Evolutionary conservation across 805 yeast genomes (phyloP).

Genomic region (Wickerhamomyces mucosus): DNA sequence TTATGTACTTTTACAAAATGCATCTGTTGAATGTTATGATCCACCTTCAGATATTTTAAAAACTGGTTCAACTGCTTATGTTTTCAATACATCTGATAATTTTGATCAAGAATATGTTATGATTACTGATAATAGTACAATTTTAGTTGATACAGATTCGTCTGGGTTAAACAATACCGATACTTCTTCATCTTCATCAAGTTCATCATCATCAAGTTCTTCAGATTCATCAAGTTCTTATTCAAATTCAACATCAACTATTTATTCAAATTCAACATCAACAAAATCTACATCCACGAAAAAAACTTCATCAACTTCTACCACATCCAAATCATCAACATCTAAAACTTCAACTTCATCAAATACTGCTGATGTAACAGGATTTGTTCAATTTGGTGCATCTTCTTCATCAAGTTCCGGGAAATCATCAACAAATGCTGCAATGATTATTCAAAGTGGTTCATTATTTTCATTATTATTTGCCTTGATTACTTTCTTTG

Average conservation of each 20-base stretch:
- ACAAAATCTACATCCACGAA: conserved; percentile 1
- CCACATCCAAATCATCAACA: conserved; percentile 3
- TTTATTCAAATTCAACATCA: conserved; percentile 3
- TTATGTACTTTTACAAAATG: conserved; percentile 52
- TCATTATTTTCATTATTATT: not conserved
- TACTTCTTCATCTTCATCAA: conserved; percentile 12
- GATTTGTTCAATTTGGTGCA: conserved; percentile 2
- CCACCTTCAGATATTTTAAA: conserved; percentile 48
- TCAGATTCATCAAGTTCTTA: conserved; percentile 10
- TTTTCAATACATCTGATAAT: conserved; percentile 40
- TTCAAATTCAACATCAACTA: conserved; percentile 8
- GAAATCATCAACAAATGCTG: not conserved
- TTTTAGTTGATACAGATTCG: conserved; percentile 50
- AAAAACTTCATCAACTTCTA: conserved; percentile 2
- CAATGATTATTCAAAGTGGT: not conserved
- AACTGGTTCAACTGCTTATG: conserved; percentile 41
- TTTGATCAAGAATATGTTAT: conserved; percentile 41
- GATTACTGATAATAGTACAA: conserved; percentile 54
- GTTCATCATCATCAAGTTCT: conserved; percentile 9
- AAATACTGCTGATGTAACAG: conserved; percentile 1
- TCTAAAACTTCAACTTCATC: conserved; percentile 2
- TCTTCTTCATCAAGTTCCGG: conserved; percentile 1
- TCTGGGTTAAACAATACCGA: conserved; percentile 54
- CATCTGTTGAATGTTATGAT: conserved; percentile 61
- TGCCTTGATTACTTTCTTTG: conserved; percentile 1